phyloP scores from a whole-genome alignment of 371 early-diverging fungal species.

The Coemansia sp. region DNA sequence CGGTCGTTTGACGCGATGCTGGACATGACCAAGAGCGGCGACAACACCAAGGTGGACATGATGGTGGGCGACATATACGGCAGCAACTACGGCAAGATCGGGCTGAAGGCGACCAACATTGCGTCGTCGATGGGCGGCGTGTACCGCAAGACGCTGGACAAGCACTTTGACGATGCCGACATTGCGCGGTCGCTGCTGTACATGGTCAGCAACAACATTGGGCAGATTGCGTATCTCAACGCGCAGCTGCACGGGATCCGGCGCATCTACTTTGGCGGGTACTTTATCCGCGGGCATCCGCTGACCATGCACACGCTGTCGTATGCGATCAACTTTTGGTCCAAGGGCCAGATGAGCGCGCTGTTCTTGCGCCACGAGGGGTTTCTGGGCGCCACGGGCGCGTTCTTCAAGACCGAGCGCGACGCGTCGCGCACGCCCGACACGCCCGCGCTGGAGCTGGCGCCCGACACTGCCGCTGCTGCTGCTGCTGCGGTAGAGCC shows the following conservation, averaged over 20 bases:
- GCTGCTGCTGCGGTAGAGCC: neutral
- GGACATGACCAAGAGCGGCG: slow-evolving; percentile 85
- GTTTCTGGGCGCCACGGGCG: slow-evolving; percentile 94
- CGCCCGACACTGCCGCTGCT: neutral
- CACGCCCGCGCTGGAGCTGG: neutral
- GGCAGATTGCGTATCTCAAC: slow-evolving; percentile 96
- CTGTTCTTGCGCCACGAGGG: slow-evolving; percentile 96
- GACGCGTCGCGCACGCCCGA: neutral
- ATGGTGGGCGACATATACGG: slow-evolving; percentile 98
- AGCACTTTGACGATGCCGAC: slow-evolving; percentile 73
- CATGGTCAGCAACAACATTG: slow-evolving; percentile 97
- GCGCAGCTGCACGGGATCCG: slow-evolving; percentile 90
- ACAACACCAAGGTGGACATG: slow-evolving; percentile 91
- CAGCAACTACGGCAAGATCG: slow-evolving; percentile 78
- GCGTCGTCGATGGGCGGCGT: slow-evolving; percentile 96
- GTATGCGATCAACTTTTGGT: slow-evolving; percentile 97
- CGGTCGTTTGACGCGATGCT: slow-evolving; percentile 95
- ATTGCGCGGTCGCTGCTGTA: slow-evolving; percentile 85
- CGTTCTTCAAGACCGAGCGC: slow-evolving; percentile 60
- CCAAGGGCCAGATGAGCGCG: slow-evolving; percentile 91
- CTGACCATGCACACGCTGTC: slow-evolving; percentile 97
- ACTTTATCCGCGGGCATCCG: slow-evolving; percentile 94
- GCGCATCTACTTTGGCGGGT: slow-evolving; percentile 94
- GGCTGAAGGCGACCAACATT: slow-evolving; percentile 88
- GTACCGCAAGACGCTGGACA: slow-evolving; percentile 74